Evolutionary conservation across 371 early-diverging fungal species (phyloP).

Genomic region (Mucor indicus): DNA sequence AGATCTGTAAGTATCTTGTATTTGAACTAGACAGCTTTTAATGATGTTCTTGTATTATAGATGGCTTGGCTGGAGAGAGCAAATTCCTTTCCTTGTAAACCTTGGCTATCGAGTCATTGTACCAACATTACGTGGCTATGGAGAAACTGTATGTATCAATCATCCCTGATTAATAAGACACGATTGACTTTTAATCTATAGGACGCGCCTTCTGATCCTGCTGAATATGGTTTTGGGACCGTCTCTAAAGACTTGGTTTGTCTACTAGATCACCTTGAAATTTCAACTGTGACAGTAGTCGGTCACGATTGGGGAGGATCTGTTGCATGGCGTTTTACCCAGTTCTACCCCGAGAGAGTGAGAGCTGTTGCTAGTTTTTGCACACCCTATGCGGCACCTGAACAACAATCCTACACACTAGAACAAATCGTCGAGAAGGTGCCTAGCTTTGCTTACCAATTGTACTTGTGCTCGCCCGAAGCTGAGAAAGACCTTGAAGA

Average conservation of each 20-base stretch:
- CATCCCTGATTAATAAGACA: not conserved
- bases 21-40: too few species aligned
- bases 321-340: constrained; percentile 64
- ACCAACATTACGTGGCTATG: constrained; percentile 67
- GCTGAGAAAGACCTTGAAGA: constrained; percentile 39
- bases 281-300: constrained; percentile 61
- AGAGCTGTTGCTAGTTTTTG: constrained; percentile 60
- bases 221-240: constrained; percentile 52
- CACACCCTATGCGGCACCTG: constrained; percentile 59
- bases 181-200: not conserved
- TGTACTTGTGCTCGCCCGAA: constrained; percentile 35
- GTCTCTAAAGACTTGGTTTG: constrained; percentile 53
- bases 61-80: constrained; percentile 71
- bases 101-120: constrained; percentile 74
- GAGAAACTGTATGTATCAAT: constrained; percentile 52
- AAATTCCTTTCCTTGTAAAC: constrained; percentile 61
- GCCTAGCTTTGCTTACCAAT: constrained; percentile 62
- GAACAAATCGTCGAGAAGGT: constrained; percentile 48
- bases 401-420: constrained; percentile 22
- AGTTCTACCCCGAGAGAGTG: constrained; percentile 65
- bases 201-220: constrained; percentile 47
- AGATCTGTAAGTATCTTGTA: constrained; percentile 40
- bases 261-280: constrained; percentile 58
- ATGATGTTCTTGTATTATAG: too few species aligned
- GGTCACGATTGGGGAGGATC: constrained; percentile 82